These are phyloP conservation scores for Pulveroboletus sp. DNA, from an alignment of 768 basidiomycete species.

Conservation along the genomic window DNA sequence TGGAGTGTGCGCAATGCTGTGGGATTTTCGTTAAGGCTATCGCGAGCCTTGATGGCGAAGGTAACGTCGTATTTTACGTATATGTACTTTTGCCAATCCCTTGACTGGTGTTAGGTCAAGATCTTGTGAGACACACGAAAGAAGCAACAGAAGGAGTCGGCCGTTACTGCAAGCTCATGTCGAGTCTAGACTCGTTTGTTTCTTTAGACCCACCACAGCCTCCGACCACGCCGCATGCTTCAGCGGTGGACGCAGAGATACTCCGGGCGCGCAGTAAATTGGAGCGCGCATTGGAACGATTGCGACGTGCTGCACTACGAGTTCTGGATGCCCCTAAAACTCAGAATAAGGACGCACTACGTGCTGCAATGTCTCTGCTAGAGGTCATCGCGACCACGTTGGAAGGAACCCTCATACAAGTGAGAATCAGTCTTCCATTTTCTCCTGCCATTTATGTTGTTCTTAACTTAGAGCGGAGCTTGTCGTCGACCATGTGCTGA, in stretches of 20 bases:
- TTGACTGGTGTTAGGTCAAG: conserved; percentile 8
- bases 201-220: background rate
- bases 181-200: conserved; percentile 9
- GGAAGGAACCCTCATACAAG: conserved; percentile 30
- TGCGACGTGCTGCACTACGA: conserved; percentile 49
- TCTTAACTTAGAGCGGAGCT: conserved; percentile 3
- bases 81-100: background rate
- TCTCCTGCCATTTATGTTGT: background rate
- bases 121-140: conserved; percentile 18
- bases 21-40: conserved; percentile 44
- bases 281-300: conserved; percentile 56
- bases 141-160: conserved; percentile 16
- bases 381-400: conserved; percentile 34
- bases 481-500: conserved; percentile 10
- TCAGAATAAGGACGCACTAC: conserved; percentile 5
- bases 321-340: conserved; percentile 37
- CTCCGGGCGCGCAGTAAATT: conserved; percentile 47
- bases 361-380: conserved; percentile 31
- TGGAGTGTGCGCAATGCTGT: conserved; percentile 40
- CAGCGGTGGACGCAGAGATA: conserved; percentile 10
- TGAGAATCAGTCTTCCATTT: conserved; percentile 16
- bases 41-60: conserved; percentile 28
- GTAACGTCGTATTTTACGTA: background rate
- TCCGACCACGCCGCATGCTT: background rate
- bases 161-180: conserved; percentile 17